Base-by-base conservation (phyloP, 495 filamentous ascomycete species). In the Neurospora pannonica region DNA sequence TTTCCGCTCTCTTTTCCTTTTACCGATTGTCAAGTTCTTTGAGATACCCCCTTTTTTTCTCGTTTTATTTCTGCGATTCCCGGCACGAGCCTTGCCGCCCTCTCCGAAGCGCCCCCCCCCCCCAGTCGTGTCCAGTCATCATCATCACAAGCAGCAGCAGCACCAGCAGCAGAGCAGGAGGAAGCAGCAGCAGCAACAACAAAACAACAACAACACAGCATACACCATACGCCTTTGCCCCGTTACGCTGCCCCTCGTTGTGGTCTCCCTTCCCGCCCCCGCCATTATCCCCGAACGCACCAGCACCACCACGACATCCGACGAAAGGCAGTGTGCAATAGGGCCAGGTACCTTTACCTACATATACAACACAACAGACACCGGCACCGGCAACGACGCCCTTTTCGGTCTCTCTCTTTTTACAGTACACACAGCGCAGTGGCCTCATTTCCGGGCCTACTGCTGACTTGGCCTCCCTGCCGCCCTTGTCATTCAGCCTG, bases 11-110 rank as follows among this genome's bases (percentile, higher is more conserved):
- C 71, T 80, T 78, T 78, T 74, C 76, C 72, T 71, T 75, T 76
- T 73, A 38, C 73, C 70, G 11, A 73, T 74, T 74, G 71, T 73
- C 42, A 70, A 70, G 71, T 69, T 70, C 73, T 75, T 76, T 75
- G 67, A 81, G 79, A 81, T 79, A 79, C 80, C 80, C 78, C 60
- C 69, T 79, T 79, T 76, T 76, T 70, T 74, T 76, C 73, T 71
- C 74, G 73, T 81, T 74, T 74, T 77, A 77, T 72, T 74, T 70
- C 74, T 74, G 70, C 54, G 75, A 78, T 77, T 67, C 74, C 74
- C 10, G 40, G 36, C 42, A 70, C 70, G 15, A 67, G 17, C 71
- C 42, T 40, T 24, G 70, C 42, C 4, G 54, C 48, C 70, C 19
- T 70, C 71, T 17, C 9, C 24, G 36, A 54, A 39, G 21, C 72